Percentiles rank a stretch among this genome's conserved stretches.
Conservation (phyloP, 768 basidiomycete species). For the Lentinus brumalis region DNA sequence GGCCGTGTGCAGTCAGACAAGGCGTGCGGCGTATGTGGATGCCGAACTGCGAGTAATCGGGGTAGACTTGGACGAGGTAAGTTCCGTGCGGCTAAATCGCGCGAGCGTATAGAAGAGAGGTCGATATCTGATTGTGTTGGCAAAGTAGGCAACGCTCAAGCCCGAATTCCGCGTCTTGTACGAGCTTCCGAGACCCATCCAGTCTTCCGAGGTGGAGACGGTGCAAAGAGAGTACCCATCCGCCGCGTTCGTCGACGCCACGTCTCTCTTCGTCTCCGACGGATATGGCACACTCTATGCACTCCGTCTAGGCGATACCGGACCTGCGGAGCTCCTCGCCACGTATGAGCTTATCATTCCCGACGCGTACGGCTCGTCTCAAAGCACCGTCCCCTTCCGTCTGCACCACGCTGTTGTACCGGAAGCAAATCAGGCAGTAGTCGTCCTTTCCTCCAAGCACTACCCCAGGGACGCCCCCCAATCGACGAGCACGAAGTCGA, state of each 20-base stretch:
- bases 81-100: conserved; percentile 24
- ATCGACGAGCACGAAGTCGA: conserved; percentile 14
- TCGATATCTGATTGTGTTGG: neutral
- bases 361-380: conserved; percentile 26
- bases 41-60: conserved; percentile 59
- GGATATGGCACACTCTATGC: conserved; percentile 71
- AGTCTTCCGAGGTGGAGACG: conserved; percentile 39
- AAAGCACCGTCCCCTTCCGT: conserved; percentile 40
- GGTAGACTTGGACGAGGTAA: conserved; percentile 60
- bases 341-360: conserved; percentile 46
- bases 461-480: conserved; percentile 19
- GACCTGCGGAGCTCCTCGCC: conserved; percentile 49
- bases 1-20: conserved; percentile 45
- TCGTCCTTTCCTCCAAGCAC: conserved; percentile 62
- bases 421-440: conserved; percentile 43
- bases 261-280: conserved; percentile 61
- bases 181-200: conserved; percentile 59
- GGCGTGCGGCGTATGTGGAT: conserved; percentile 69
- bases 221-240: conserved; percentile 77
- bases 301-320: conserved; percentile 45
- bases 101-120: neutral
- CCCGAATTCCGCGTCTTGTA: conserved; percentile 60
- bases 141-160: conserved; percentile 49
- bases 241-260: conserved; percentile 53
- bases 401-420: conserved; percentile 44